Evolutionary conservation across 1,284 basidiomycete species (phyloP).

Genomic region (Fomitopsis betulina): DNA sequence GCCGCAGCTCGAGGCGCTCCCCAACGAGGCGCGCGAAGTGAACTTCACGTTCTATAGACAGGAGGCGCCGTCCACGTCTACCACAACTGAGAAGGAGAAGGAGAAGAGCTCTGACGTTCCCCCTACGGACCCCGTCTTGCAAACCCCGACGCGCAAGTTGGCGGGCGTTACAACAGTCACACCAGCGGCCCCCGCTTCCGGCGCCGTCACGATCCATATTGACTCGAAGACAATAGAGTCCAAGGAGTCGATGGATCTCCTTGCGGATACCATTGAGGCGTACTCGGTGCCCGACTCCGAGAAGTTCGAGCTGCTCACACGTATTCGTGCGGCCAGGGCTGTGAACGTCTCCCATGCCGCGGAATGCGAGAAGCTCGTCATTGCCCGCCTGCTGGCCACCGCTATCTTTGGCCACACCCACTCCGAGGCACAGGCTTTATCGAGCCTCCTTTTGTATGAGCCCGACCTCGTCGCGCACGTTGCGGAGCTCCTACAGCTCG

Average conservation of each 20-base stretch:
- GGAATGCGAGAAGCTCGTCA: conserved; percentile 78
- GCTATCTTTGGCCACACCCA: conserved; percentile 88
- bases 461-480: conserved; percentile 86
- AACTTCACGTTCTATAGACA: conserved; percentile 74
- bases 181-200: conserved; percentile 28
- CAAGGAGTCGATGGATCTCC: conserved; percentile 66
- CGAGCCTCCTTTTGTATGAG: conserved; percentile 90
- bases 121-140: conserved; percentile 33
- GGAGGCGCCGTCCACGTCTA: conserved; percentile 26
- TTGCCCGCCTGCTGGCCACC: conserved; percentile 82
- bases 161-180: conserved; percentile 11
- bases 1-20: conserved; percentile 53
- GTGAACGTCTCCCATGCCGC: conserved; percentile 53
- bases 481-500: conserved; percentile 85
- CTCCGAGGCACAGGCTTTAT: conserved; percentile 72
- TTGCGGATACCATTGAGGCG: conserved; percentile 72
- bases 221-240: conserved; percentile 54
- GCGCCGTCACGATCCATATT: conserved; percentile 62
- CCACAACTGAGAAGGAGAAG: conserved; percentile 30
- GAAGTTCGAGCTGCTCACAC: conserved; percentile 87
- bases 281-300: conserved; percentile 79
- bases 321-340: conserved; percentile 76
- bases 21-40: conserved; percentile 67
- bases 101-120: conserved; percentile 43
- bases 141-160: conserved; percentile 29